These are phyloP conservation scores for Hordeum marinum DNA, from an alignment of 176 grass and related monocot species.

Conservation along the genomic window DNA sequence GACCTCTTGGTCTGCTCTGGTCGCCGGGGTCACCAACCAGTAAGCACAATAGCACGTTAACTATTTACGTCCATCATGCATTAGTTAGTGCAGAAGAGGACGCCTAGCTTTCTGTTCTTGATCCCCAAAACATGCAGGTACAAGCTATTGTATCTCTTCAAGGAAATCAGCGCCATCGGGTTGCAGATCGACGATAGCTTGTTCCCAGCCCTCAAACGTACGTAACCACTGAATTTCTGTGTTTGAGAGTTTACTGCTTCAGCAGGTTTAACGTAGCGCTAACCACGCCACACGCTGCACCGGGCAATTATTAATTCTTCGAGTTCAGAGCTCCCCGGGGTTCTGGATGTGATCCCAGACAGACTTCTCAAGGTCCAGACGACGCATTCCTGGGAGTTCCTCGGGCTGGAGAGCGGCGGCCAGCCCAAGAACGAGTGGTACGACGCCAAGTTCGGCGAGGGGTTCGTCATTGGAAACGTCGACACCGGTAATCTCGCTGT, in stretches of 20 bases:
- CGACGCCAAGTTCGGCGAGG: neutral
- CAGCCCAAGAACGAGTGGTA: neutral
- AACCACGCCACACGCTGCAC: neutral
- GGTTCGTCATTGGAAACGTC: constrained; percentile 11
- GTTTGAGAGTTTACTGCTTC: neutral
- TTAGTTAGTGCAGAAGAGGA: neutral
- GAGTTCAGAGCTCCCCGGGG: constrained; percentile 3
- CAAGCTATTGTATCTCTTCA: neutral
- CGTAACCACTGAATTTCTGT: neutral
- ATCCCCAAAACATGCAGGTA: neutral
- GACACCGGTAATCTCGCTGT: constrained; percentile 23
- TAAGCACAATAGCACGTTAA: neutral
- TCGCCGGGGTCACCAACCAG: neutral
- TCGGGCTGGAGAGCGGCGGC: neutral
- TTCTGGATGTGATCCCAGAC: constrained; percentile 24
- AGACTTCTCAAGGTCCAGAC: neutral
- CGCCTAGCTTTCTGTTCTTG: neutral
- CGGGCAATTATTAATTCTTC: neutral
- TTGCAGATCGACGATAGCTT: neutral
- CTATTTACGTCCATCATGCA: neutral
- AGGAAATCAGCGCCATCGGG: neutral
- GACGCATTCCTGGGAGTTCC: constrained; percentile 44
- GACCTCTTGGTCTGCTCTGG: neutral
- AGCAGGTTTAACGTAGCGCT: neutral
- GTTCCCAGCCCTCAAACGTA: neutral